phyloP scores from a whole-genome alignment of 2,329 filamentous ascomycete species.

The Colletotrichum abscissum region DNA sequence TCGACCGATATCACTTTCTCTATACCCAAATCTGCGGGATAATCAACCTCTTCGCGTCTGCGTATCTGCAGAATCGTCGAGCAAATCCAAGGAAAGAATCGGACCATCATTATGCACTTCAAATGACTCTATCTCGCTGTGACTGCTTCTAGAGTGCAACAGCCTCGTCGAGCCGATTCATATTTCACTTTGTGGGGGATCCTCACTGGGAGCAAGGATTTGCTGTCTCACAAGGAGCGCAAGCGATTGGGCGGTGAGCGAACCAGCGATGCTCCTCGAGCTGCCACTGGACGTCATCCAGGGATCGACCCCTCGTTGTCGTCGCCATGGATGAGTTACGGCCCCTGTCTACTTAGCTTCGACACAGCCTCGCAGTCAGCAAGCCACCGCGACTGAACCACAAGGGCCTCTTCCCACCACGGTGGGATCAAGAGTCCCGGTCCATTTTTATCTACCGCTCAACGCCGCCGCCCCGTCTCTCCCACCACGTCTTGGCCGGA shows the following conservation, averaged over 20 bases:
- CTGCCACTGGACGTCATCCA: conserved; percentile 25
- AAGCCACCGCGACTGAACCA: conserved; percentile 35
- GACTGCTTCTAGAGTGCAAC: neutral
- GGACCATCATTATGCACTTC: conserved; percentile 8
- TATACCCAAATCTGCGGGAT: conserved; percentile 6
- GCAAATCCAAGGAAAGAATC: neutral
- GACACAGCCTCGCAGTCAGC: conserved; percentile 35
- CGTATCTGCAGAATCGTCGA: neutral
- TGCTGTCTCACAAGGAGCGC: conserved; percentile 23
- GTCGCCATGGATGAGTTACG: conserved; percentile 10
- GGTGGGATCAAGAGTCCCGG: conserved; percentile 21
- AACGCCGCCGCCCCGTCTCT: conserved; percentile 30
- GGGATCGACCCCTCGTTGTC: neutral
- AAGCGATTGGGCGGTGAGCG: conserved; percentile 37
- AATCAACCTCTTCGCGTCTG: neutral
- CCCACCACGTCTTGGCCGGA: conserved; percentile 30
- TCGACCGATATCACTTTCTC: neutral
- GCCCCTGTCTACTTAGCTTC: conserved; percentile 28
- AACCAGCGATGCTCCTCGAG: conserved; percentile 15
- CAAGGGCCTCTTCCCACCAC: conserved; percentile 20
- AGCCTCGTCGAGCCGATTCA: conserved; percentile 21
- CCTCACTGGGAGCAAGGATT: conserved; percentile 25
- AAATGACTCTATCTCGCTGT: conserved; percentile 12
- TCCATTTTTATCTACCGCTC: conserved; percentile 31
- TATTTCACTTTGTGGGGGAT: conserved; percentile 28